Evolutionary conservation across 371 early-diverging fungal species (phyloP).

Genomic region (Mucor circinelloides): DNA sequence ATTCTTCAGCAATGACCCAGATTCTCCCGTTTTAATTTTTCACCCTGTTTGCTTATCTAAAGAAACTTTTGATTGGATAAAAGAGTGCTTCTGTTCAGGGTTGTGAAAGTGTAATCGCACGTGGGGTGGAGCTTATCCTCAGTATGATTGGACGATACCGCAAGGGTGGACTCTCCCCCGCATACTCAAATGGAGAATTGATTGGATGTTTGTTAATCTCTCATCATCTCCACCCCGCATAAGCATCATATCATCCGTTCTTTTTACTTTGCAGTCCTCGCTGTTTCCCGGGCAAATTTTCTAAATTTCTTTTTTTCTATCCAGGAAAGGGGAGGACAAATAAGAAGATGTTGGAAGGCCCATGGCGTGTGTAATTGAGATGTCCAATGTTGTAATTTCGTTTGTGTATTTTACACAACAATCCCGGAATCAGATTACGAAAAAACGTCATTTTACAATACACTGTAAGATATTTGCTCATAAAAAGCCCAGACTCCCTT

Average conservation of each 20-base stretch:
- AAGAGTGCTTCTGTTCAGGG: background rate
- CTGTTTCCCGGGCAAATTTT: background rate
- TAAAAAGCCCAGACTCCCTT: background rate
- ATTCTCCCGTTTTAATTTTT: constrained; percentile 17
- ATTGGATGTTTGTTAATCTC: background rate
- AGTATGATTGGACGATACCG: background rate
- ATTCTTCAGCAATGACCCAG: constrained; percentile 15
- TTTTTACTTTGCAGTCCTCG: background rate
- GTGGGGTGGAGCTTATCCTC: background rate
- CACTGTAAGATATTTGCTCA: too few relatives aligned
- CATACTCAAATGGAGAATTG: background rate
- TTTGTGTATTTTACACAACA: background rate
- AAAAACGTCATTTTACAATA: background rate
- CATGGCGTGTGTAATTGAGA: background rate
- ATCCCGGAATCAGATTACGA: background rate
- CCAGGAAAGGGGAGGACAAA: background rate
- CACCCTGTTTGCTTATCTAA: constrained; percentile 19
- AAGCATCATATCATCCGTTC: background rate
- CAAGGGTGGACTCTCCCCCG: background rate
- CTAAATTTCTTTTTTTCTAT: background rate
- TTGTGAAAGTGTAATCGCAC: background rate
- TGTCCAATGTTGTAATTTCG: background rate
- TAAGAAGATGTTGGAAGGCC: background rate
- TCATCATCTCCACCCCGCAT: constrained; percentile 1
- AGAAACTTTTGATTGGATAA: background rate